phyloP scores from a whole-genome alignment of 2,329 filamentous ascomycete species.

The Cladosporium sp. region DNA sequence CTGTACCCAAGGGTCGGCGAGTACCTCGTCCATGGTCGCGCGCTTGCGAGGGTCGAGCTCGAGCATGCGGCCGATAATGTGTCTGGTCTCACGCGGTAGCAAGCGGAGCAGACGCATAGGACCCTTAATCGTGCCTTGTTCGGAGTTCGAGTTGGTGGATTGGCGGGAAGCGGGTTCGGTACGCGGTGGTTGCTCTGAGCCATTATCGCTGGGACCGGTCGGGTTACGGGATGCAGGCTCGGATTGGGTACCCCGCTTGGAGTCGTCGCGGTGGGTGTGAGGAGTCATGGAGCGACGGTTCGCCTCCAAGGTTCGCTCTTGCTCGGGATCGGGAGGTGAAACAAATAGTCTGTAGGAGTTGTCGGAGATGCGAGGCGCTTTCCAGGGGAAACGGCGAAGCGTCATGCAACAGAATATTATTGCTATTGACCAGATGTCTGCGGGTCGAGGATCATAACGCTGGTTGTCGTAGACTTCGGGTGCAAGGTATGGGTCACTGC shows the following conservation, averaged over 20 bases:
- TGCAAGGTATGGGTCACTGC: constrained; percentile 92
- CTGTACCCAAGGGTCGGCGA: constrained; percentile 87
- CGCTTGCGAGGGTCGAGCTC: constrained; percentile 81
- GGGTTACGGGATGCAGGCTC: constrained; percentile 44
- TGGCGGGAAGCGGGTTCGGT: constrained; percentile 27
- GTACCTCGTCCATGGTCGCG: constrained; percentile 80
- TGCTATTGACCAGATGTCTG: constrained; percentile 96
- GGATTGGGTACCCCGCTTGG: constrained; percentile 33
- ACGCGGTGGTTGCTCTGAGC: constrained; percentile 15
- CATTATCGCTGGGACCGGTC: constrained; percentile 29
- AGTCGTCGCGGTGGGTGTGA: constrained; percentile 14
- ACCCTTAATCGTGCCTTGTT: constrained; percentile 69
- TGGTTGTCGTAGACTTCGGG: constrained; percentile 94
- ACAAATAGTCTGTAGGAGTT: constrained; percentile 95
- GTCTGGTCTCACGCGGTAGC: constrained; percentile 82
- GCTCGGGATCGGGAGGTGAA: constrained; percentile 74
- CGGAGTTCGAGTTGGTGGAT: constrained; percentile 24
- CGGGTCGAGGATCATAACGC: constrained; percentile 89
- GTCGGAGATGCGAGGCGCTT: constrained; percentile 85
- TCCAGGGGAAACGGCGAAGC: constrained; percentile 92
- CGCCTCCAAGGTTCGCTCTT: constrained; percentile 35
- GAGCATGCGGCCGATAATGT: constrained; percentile 90
- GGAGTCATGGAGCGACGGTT: constrained; percentile 28
- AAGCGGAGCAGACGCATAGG: constrained; percentile 88
- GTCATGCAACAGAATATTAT: constrained; percentile 99